A percentile compares a stretch with the other conserved stretches of the same genome.
Conservation (phyloP, 2,329 filamentous ascomycete genomes). For the Fusarium sp. region DNA sequence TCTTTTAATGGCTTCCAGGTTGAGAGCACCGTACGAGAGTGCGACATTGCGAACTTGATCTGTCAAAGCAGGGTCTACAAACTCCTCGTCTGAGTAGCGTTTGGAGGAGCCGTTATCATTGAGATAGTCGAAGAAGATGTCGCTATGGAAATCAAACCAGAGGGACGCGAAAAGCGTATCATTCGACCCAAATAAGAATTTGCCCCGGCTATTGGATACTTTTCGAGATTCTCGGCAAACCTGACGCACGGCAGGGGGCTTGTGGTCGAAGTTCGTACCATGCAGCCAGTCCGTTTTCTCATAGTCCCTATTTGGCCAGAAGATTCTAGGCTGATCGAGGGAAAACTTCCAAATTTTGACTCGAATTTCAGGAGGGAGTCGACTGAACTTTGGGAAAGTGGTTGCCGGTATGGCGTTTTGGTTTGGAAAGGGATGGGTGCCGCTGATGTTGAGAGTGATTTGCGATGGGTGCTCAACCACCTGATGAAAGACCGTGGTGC, state of each 20-base stretch:
- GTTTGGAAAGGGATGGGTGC: background rate
- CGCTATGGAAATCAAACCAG: conserved; percentile 6
- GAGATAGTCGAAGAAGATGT: background rate
- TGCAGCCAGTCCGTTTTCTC: no score
- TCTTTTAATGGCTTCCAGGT: no score
- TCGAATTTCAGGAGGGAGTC: background rate
- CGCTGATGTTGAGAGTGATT: background rate
- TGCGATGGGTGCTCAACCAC: background rate
- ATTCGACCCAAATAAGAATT: background rate
- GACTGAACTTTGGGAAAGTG: background rate
- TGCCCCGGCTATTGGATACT: background rate
- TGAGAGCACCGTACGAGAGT: no score
- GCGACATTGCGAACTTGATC: no score
- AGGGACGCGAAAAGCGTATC: background rate
- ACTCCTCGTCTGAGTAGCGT: no score
- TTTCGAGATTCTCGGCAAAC: conserved; percentile 3
- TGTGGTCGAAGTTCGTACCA: background rate
- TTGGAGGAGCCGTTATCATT: no score
- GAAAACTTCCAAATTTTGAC: background rate
- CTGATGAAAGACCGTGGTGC: background rate
- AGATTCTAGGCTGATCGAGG: background rate
- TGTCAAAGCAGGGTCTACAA: no score
- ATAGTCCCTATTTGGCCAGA: background rate
- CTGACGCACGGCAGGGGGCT: background rate
- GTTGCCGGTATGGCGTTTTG: background rate